phyloP scores from a whole-genome alignment of 2,329 filamentous ascomycete species.

The Cadophora malorum region DNA sequence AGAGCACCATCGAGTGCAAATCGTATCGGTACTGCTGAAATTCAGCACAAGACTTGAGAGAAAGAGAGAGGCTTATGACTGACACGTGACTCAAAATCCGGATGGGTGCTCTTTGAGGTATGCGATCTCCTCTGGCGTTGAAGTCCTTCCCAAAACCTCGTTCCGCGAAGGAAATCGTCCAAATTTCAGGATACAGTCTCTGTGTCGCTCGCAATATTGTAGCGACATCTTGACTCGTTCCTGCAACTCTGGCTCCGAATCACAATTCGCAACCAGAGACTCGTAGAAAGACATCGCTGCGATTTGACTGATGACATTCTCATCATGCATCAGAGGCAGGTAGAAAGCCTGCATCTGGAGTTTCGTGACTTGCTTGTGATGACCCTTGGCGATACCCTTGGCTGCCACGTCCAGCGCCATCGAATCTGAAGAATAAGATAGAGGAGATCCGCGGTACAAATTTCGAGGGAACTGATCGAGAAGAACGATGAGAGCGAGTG shows the following conservation, averaged over 20 bases:
- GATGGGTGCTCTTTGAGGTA: slow-evolving; percentile 28
- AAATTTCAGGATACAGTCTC: slow-evolving; percentile 34
- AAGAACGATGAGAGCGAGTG: slow-evolving; percentile 47
- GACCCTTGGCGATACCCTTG: slow-evolving; percentile 41
- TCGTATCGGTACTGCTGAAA: no score
- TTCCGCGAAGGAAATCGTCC: slow-evolving; percentile 40
- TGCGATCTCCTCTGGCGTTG: slow-evolving; percentile 32
- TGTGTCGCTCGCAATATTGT: slow-evolving; percentile 24
- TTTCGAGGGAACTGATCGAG: slow-evolving; percentile 50
- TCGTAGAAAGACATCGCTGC: slow-evolving; percentile 39
- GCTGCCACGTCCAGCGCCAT: slow-evolving; percentile 42
- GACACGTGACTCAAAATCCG: slow-evolving; percentile 25
- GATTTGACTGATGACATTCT: slow-evolving; percentile 45
- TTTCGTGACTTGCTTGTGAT: slow-evolving; percentile 36
- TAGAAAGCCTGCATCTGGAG: slow-evolving; percentile 45
- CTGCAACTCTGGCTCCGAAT: slow-evolving; percentile 25
- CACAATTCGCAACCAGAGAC: slow-evolving; percentile 33
- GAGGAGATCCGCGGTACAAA: slow-evolving; percentile 45
- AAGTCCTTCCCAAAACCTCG: slow-evolving; percentile 22
- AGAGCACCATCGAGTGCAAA: no score
- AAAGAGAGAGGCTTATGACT: no score
- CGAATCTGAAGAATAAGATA: slow-evolving; percentile 45
- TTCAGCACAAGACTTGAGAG: no score
- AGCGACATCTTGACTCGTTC: slow-evolving; percentile 22
- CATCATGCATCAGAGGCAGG: slow-evolving; percentile 47